Evolutionary conservation across 1,139 yeast genomes (phyloP).

Genomic region (Eremothecium sinecaudum): DNA sequence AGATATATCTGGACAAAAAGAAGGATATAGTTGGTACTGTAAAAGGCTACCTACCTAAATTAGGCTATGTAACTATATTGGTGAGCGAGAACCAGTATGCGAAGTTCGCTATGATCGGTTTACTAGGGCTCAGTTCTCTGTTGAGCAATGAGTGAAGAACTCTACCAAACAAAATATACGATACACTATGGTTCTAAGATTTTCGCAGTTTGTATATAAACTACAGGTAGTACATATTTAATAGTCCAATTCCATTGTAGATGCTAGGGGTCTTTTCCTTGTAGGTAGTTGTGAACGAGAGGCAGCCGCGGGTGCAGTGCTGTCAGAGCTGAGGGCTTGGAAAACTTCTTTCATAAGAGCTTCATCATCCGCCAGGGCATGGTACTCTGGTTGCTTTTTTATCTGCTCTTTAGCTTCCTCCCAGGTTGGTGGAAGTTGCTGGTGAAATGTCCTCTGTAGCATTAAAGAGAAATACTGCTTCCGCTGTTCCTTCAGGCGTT

Average conservation of each 20-base stretch:
- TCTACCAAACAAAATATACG: no score
- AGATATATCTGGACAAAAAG: slow-evolving; percentile 64
- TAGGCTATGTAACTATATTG: slow-evolving; percentile 86
- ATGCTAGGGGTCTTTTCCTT: slow-evolving; percentile 17
- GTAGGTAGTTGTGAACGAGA: slow-evolving; percentile 1
- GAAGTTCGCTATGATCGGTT: slow-evolving; percentile 25
- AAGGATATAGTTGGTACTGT: slow-evolving; percentile 84
- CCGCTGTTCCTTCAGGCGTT: slow-evolving; percentile 31
- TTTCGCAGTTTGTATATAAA: no score
- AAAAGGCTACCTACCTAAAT: slow-evolving; percentile 79
- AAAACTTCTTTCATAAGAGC: slow-evolving; percentile 18
- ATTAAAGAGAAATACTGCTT: slow-evolving; percentile 34
- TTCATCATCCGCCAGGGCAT: slow-evolving; percentile 32
- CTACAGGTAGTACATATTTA: slow-evolving; percentile 1
- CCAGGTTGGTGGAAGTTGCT: slow-evolving; percentile 31
- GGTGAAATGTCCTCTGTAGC: slow-evolving; percentile 31
- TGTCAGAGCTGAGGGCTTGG: slow-evolving; percentile 23
- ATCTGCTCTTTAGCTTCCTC: slow-evolving; percentile 32
- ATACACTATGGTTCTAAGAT: no score
- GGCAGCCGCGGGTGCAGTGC: neutral
- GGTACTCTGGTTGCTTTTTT: slow-evolving; percentile 30
- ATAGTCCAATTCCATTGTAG: slow-evolving; percentile 10
- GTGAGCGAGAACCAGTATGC: slow-evolving; percentile 64
- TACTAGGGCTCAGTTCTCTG: slow-evolving; percentile 25
- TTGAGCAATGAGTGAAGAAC: slow-evolving; percentile 20